Base-by-base conservation (phyloP, 768 basidiomycete genomes). In the Xerocomellus dryophilus region DNA sequence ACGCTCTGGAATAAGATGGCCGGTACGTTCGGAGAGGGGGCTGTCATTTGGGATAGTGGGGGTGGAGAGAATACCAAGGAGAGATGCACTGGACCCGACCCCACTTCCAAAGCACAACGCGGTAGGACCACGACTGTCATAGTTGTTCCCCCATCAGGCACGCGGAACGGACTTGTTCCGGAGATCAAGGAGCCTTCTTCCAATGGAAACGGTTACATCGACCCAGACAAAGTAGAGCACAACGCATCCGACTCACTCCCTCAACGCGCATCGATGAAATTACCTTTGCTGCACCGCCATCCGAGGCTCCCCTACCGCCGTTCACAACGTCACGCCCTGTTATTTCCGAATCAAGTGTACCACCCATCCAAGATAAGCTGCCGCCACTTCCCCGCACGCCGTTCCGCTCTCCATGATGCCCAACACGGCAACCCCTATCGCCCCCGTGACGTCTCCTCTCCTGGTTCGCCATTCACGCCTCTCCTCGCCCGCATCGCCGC, bases 1-100 rank as follows among this genome's bases (percentile, higher is more conserved):
- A 81, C 83, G 1, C 61, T 88, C 20, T 88, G 86, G 84, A 82
- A n/a, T n/a, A n/a, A 85, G 11, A 82, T 85, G 73, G 82, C 84
- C 1, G 82, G 81, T 51, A 82, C 81, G 6, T 65, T 88, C 7
- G 76, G 81, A 4, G 83, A 84, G 64, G 73, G 75, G 36, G 84
- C 83, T 36, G 78, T 72, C 2, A 81, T 78, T 60, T 86, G 83
- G 85, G 71, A 77, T 15, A 64, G 66, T 46, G 77, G 75, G 20
- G 67, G 71, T 20, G 63, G 52, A 10, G 68, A 71, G 34, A 57
- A 35, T 23, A 15, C 14, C 32, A 67, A 57, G 48, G 66, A 63
- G 0, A 70, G 54, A 44, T 31, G 7, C 21, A 10, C 49, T 55
- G 11, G 57, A 63, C 12, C 76, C 78, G 18, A 82, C 82, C 17